These are phyloP conservation scores for Spergularia bocconei DNA, from an alignment of 148 eudicot genomes.

Conservation along the genomic window DNA sequence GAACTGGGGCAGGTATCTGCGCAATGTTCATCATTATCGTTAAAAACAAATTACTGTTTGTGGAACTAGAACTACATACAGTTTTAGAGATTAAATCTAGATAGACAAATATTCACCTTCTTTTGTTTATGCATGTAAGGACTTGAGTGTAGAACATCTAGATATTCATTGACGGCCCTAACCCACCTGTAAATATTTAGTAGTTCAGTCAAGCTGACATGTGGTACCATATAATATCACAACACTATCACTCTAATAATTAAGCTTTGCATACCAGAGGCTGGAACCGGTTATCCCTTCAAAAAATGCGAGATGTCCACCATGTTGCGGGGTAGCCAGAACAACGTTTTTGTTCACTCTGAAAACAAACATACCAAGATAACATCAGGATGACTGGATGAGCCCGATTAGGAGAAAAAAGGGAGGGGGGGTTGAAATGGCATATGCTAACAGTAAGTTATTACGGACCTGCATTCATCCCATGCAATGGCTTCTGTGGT, in stretches of 20 bases:
- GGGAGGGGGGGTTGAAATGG: background rate
- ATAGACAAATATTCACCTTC: slow-evolving; percentile 40
- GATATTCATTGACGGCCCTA: slow-evolving; percentile 68
- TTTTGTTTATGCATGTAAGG: slow-evolving; percentile 58
- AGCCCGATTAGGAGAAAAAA: background rate
- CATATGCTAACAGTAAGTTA: slow-evolving; percentile 17
- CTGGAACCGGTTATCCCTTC: slow-evolving; percentile 85
- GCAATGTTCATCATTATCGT: slow-evolving; percentile 3
- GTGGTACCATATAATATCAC: background rate
- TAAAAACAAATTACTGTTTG: background rate
- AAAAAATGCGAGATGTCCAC: slow-evolving; percentile 91
- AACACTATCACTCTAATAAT: background rate
- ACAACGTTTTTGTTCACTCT: slow-evolving; percentile 83
- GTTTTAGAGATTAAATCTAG: background rate
- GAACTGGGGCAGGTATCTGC: slow-evolving; percentile 27
- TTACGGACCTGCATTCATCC: slow-evolving; percentile 90
- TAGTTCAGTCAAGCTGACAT: slow-evolving; percentile 10
- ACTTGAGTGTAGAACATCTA: slow-evolving; percentile 54
- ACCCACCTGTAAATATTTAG: slow-evolving; percentile 73
- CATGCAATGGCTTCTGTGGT: slow-evolving; percentile 92
- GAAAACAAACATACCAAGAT: slow-evolving; percentile 11
- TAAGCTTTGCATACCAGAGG: slow-evolving; percentile 53
- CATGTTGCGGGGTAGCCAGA: slow-evolving; percentile 75
- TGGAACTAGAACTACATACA: background rate
- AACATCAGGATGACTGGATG: background rate